phyloP scores from a whole-genome alignment of 192 early-diverging fungal species.

The Backusella circina region DNA sequence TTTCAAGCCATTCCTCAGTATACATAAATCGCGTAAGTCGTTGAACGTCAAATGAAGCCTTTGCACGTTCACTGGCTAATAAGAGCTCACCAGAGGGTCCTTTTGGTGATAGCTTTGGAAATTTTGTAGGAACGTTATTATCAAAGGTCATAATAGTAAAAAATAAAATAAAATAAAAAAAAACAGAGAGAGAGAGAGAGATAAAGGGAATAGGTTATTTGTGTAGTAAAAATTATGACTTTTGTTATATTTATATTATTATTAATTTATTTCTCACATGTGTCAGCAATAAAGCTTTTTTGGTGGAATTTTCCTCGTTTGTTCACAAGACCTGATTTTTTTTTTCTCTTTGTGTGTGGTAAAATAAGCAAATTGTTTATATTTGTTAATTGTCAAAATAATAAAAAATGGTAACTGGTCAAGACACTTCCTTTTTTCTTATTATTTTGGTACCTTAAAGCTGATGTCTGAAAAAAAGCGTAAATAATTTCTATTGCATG shows the following conservation, averaged over 20 bases:
- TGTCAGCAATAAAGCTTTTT: neutral
- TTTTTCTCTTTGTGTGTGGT: neutral
- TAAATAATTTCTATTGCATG: too few species aligned
- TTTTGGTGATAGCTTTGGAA: conserved; percentile 43
- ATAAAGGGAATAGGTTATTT: neutral
- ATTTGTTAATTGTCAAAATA: too few species aligned
- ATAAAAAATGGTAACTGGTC: too few species aligned
- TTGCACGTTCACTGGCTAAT: conserved; percentile 63
- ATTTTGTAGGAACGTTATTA: conserved; percentile 32
- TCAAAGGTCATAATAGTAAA: neutral
- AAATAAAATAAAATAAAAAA: neutral
- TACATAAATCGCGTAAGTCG: conserved; percentile 67
- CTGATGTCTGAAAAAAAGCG: too few species aligned
- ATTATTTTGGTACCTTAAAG: too few species aligned
- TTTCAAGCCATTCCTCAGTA: conserved; percentile 56
- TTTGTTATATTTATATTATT: neutral
- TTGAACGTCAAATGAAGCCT: conserved; percentile 59
- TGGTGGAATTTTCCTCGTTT: neutral
- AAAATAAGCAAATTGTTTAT: neutral
- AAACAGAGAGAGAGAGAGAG: neutral
- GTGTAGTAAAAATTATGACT: neutral
- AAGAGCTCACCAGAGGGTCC: conserved; percentile 47
- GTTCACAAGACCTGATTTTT: neutral
- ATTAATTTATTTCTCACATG: neutral
- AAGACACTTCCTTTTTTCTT: too few species aligned